phyloP scores from a whole-genome alignment of 192 early-diverging fungal genomes.

The Coemansia sp. region DNA sequence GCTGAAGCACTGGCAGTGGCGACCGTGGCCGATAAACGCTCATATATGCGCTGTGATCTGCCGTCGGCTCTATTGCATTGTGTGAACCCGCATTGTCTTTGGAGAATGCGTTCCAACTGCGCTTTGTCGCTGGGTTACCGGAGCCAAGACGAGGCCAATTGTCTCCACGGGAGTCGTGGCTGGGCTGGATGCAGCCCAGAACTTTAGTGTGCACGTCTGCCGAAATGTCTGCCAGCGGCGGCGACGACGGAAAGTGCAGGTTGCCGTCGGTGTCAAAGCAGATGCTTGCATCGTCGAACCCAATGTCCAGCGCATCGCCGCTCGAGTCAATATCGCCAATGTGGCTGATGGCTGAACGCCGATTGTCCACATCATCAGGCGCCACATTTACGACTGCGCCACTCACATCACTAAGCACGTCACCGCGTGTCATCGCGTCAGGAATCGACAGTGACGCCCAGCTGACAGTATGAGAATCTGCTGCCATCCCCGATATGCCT shows the following conservation, averaged over 20 bases:
- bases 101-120: conserved; percentile 1
- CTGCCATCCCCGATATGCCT: too few species aligned
- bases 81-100: not conserved
- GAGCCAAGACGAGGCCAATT: not conserved
- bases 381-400: not conserved
- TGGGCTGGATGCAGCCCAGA: not conserved
- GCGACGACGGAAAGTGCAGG: conserved; percentile 17
- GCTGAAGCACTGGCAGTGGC: not conserved
- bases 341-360: not conserved
- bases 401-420: not conserved
- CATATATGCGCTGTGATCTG: not conserved
- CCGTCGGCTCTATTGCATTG: not conserved
- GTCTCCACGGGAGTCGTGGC: not conserved
- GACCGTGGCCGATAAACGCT: not conserved
- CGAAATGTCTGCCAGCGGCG: not conserved
- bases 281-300: conserved; percentile 3
- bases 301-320: not conserved
- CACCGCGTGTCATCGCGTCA: conserved; percentile 5
- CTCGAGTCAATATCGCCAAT: not conserved
- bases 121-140: not conserved
- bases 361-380: not conserved
- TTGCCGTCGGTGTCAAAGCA: conserved; percentile 35
- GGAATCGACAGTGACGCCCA: conserved; percentile 28
- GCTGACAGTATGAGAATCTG: not conserved
- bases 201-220: conserved; percentile 15